Conservation (phyloP, 768 basidiomycete genomes). For the Coprinopsis marcescibilis region DNA sequence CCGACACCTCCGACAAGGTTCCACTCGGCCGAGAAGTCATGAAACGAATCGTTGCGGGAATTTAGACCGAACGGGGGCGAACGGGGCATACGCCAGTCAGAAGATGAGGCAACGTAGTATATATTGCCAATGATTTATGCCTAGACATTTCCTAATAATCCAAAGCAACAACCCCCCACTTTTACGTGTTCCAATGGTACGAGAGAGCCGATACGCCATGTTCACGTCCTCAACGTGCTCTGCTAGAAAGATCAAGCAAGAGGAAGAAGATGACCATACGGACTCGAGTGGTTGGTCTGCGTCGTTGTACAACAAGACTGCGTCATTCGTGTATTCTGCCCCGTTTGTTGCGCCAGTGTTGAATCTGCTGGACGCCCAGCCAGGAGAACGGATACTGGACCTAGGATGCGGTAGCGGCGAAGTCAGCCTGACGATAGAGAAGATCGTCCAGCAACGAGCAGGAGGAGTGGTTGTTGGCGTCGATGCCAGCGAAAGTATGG, state of each 20-base stretch:
- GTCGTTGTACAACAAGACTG: constrained; percentile 53
- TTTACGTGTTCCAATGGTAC: too few species aligned
- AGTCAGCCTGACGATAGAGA: constrained; percentile 53
- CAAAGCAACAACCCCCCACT: too few species aligned
- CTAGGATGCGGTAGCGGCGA: constrained; percentile 84
- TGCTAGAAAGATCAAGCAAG: not conserved
- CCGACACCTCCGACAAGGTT: too few species aligned
- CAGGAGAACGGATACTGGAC: constrained; percentile 69
- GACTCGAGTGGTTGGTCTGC: constrained; percentile 43
- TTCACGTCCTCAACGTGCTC: too few species aligned
- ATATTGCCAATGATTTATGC: too few species aligned
- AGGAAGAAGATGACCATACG: not conserved
- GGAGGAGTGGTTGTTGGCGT: constrained; percentile 60
- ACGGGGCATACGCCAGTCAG: too few species aligned
- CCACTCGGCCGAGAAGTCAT: too few species aligned
- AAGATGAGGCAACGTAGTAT: too few species aligned
- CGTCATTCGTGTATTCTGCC: constrained; percentile 61
- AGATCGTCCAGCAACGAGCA: constrained; percentile 37
- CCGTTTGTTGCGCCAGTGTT: constrained; percentile 51
- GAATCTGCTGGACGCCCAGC: constrained; percentile 51
- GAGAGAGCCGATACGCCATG: too few species aligned
- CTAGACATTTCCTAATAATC: too few species aligned
- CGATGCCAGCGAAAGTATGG: constrained; percentile 72
- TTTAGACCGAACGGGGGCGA: too few species aligned
- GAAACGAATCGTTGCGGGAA: too few species aligned